Evolutionary conservation across 805 yeast genomes (phyloP).

Genomic region (Hanseniaspora lachancei): DNA sequence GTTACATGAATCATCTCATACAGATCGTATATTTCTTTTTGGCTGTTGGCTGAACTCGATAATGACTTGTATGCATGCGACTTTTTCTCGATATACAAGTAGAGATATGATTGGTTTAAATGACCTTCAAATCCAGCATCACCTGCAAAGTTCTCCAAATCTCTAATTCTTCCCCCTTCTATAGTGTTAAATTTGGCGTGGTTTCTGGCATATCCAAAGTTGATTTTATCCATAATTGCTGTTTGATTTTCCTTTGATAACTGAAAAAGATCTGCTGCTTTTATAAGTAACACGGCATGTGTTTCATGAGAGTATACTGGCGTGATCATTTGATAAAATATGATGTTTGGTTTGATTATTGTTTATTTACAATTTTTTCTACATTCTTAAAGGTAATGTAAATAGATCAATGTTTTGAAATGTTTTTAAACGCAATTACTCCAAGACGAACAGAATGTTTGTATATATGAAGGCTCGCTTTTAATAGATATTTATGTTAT

Average conservation of each 20-base stretch:
- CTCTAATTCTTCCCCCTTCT: conserved; percentile 31
- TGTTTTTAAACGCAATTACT: too few species aligned
- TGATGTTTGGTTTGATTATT: not conserved
- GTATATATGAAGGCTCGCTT: too few species aligned
- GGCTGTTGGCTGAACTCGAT: conserved; percentile 14
- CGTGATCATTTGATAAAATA: not conserved
- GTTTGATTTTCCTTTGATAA: conserved; percentile 20
- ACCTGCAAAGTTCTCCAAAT: conserved; percentile 14
- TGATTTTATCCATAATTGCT: conserved; percentile 27
- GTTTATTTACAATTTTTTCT: too few species aligned
- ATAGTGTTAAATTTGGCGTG: conserved; percentile 34
- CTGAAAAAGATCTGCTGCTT: conserved; percentile 24
- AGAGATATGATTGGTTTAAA: conserved; percentile 21
- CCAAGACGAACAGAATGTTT: too few species aligned
- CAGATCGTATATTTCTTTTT: not conserved
- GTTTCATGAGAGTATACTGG: conserved; percentile 2
- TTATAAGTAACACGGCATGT: conserved; percentile 21
- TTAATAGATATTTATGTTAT: too few species aligned
- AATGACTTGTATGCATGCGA: conserved; percentile 16
- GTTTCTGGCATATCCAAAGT: conserved; percentile 39
- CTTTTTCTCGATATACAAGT: conserved; percentile 16
- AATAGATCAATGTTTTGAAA: too few species aligned
- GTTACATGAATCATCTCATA: not conserved
- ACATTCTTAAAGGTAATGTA: too few species aligned
- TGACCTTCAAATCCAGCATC: conserved; percentile 23